phyloP scores from a whole-genome alignment of 202 grass and related monocot species.

The Setaria viridis region DNA sequence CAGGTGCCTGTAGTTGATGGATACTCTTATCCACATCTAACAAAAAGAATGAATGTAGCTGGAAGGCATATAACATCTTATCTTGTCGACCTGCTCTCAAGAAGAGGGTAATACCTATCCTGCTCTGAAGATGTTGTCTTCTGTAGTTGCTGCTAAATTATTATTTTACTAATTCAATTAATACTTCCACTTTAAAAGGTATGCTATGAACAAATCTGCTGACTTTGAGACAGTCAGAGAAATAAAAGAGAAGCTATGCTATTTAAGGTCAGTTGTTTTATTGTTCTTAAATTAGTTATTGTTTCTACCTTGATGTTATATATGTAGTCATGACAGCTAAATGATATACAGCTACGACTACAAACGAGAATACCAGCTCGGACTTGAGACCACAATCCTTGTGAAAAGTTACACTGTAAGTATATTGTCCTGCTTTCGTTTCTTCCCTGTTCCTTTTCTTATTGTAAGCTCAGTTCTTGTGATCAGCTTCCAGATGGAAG shows the following conservation, averaged over 20 bases:
- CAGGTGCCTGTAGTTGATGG: constrained; percentile 99
- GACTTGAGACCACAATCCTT: constrained; percentile 97
- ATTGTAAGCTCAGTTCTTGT: constrained; percentile 50
- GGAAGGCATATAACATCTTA: constrained; percentile 98
- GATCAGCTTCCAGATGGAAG: constrained; percentile 98
- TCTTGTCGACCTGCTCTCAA: constrained; percentile 94
- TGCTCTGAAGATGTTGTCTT: constrained; percentile 20
- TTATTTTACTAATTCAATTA: constrained; percentile 36
- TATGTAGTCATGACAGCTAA: constrained; percentile 26
- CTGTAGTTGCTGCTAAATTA: constrained; percentile 13
- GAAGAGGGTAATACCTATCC: constrained; percentile 80
- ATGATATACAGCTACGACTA: constrained; percentile 80
- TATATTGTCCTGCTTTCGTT: constrained; percentile 34
- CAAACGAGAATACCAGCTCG: constrained; percentile 95
- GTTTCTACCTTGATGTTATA: constrained; percentile 12
- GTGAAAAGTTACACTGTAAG: constrained; percentile 98
- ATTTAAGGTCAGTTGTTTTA: constrained; percentile 70
- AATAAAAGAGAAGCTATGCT: constrained; percentile 97
- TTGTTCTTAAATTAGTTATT: constrained; percentile 24
- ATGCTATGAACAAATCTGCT: constrained; percentile 96
- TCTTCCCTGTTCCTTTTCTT: constrained; percentile 24
- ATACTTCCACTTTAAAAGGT: constrained; percentile 54
- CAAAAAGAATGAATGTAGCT: constrained; percentile 99
- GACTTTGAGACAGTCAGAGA: constrained; percentile 95
- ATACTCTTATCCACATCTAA: constrained; percentile 93